Evolutionary conservation across 768 basidiomycete genomes (phyloP), one percentile per base, ranked within the genome.

Genomic region (Harrya chromipes): DNA sequence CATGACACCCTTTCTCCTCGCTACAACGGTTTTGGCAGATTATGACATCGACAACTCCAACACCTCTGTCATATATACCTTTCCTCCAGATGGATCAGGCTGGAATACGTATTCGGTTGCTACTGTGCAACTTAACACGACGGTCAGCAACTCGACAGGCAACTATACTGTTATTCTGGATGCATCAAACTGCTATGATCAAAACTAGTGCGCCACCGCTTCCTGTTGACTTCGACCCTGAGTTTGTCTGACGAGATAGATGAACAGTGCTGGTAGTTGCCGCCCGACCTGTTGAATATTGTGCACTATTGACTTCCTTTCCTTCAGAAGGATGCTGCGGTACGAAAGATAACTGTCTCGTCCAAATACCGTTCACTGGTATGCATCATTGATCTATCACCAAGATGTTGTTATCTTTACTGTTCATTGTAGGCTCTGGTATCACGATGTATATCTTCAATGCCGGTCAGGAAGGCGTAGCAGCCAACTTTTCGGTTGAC

Each of bases 21-120:
- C 55, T 11, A 50, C 53, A 5, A 14, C 42, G 23, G 57, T 49
- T 11, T 37, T 47, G 46, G 63, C 57, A 27, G 50, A 64, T 29
- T 63, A 60, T 43, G 27, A 57, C 31, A 42, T 60, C 17, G 63
- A 65, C 49, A 62, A 63, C 34, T 45, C 54, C 19, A 55, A 65
- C 16, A 26, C 47, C 14, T 60, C 63, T 10, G 37, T 63, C 24
- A 0, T 17, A 16, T 65, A 63, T 43, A 26, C 59, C n/a, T 47
- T 53, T 50, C 37, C 60, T 5, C 47, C 62, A 6, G 54, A 34
- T 42, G 58, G 58, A 27, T 27, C 10, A 7, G 9, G 27, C 8
- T 64, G 62, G 62, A 14, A 43, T 37, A 38, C 40, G 13, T 57
- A 44, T 19, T 50, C 55, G 4, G 34, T 34, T 24, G 2, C 2